Evolutionary conservation across 352 stramenopile genomes (phyloP), one percentile per base, ranked within the genome.

Genomic region (Phytophthora lateralis): DNA sequence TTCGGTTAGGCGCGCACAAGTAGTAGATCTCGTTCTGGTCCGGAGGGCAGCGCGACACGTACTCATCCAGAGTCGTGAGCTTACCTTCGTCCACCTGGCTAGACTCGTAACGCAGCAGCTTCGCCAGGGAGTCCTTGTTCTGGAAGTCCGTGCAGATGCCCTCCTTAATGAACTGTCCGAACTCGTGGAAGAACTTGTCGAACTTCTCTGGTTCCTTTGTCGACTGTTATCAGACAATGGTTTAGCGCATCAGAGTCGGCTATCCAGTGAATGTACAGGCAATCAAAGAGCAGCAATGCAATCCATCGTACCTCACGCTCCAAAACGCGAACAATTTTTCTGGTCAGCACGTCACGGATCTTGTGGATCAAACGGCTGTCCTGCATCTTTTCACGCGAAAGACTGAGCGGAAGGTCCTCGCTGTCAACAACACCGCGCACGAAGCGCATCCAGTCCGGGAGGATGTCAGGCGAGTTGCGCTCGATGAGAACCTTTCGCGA

Each of bases 11-110:
- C 5, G 97, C 97, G 55, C 88, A 97, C 24, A 99, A 63, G 75
- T 99, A 99, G 80, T 99, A 99, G 62, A 99, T 99, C 55, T 99
- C 91, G 62, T 99, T 98, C 74, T 99, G 96, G 56, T 98, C 90
- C 2, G 95, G 93, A 48, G 90, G 79, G 55, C 92, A 95, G 45
- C 97, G 93, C 32, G 90, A 97, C 54, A 99, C 88, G 69, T 99
- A 99, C 77, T 99, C 97, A 66, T 99, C 98, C 7, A 99, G 78
- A 21, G 96, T 98, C 18, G 91, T 95, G 11, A 98, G 71, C 64
- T 99, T 93, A 21, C 87, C 92, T 3, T 69, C 69, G 32, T 97
- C 90, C 27, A 93, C 81, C 50, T 97, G 96, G 52, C 95, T 98
- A 30, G 93, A 98, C 78, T 99, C 97, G 78, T 99, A 99, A 34